Base-by-base conservation (phyloP, 2,329 filamentous ascomycete genomes). In the Fusarium tjaetaba region DNA sequence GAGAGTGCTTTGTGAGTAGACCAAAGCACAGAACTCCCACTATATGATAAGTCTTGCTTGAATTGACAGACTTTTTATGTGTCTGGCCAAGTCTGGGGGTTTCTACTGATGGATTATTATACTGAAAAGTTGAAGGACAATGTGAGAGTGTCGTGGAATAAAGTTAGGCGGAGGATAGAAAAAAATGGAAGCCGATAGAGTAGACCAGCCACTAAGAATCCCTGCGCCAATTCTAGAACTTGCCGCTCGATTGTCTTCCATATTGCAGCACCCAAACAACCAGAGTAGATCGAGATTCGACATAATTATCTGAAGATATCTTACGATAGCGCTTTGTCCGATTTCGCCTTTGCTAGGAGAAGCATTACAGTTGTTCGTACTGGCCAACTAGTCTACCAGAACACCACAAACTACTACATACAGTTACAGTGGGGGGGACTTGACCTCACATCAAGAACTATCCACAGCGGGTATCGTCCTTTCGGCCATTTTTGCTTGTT, bases 121-220 rank as follows among this genome's bases (percentile, higher is more conserved):
- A 58, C 11, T 32, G 41, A 42, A 20, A 32, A 53, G 22, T 39
- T 39, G 30, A 55, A 46, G 58, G 39, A 30, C 24, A 49, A 45
- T 45, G 24, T 45, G 30, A 49, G 28, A 34, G 62, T 18, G 24
- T 18, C 20, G 24, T 43, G 30, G n/a, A 49, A 45, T 57, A 46
- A 24, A 34, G 55, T 61, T 38, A 32, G n/a, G 56, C 32, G 34
- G 20, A 67, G 26, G 46, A 57, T 32, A 63, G 68, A 71, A 71
- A 68, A 61, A 61, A 71, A 71, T 68, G 57, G 68, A 71, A 71
- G 38, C 62, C 14, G 26, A 71, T 52, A 41, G 49, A 57, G 26
- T 20, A 34, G 30, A 22, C 51, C 64, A 38, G 22, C 68, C 68
- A 53, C 68, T 71, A 67, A 71, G 67, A 71, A 71, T 28, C 67